Conservation (phyloP, 768 basidiomycete genomes). For the Mycena epipterygia region DNA sequence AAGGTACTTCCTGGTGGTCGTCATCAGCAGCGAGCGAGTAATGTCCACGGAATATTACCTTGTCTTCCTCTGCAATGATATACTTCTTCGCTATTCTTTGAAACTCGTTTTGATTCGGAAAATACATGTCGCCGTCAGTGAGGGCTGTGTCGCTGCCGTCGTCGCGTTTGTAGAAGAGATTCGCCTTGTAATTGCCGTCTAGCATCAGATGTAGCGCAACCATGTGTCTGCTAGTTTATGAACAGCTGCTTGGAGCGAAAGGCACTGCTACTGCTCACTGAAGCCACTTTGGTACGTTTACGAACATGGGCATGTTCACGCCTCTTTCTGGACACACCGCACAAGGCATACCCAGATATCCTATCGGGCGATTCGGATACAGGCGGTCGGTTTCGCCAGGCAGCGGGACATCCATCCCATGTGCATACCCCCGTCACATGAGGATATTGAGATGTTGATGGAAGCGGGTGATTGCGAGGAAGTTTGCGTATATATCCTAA, state of each 20-base stretch:
- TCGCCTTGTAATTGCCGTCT: slow-evolving; percentile 25
- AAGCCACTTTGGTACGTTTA: slow-evolving; percentile 11
- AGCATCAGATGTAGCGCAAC: neutral
- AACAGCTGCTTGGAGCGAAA: neutral
- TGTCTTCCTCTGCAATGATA: slow-evolving; percentile 13
- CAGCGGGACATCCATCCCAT: slow-evolving; percentile 15
- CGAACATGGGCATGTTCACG: slow-evolving; percentile 7
- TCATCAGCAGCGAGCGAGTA: neutral
- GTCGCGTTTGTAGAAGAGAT: slow-evolving; percentile 26
- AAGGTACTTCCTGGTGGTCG: slow-evolving; percentile 11
- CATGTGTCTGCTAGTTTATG: slow-evolving; percentile 3
- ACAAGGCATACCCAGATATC: slow-evolving; percentile 5
- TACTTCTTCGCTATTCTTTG: neutral
- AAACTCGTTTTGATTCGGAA: slow-evolving; percentile 16
- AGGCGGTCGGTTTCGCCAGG: slow-evolving; percentile 15
- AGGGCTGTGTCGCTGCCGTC: slow-evolving; percentile 17
- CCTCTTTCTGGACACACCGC: slow-evolving; percentile 24
- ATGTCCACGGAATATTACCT: neutral
- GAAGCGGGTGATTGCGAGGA: slow-evolving; percentile 10
- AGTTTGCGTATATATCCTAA: slow-evolving; percentile 23
- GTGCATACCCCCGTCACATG: slow-evolving; percentile 12
- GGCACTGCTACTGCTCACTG: slow-evolving; percentile 3
- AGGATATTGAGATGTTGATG: slow-evolving; percentile 14
- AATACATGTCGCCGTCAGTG: slow-evolving; percentile 28
- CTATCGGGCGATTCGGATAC: slow-evolving; percentile 17